phyloP scores from a whole-genome alignment of 306 rosid genomes.

The Castanea sativa region DNA sequence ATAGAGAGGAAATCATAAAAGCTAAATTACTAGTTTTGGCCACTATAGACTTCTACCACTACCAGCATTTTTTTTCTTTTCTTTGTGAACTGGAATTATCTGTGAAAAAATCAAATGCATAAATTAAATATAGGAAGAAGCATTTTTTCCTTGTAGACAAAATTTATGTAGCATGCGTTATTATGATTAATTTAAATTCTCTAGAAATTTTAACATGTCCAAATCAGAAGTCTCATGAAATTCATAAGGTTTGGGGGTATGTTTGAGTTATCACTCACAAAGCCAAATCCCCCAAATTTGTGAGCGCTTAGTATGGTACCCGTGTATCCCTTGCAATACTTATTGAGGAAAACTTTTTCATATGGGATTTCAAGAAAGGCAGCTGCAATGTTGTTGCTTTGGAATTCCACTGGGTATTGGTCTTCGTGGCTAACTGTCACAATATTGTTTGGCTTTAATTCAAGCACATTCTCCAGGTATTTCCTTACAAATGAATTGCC shows the following conservation, averaged over 20 bases:
- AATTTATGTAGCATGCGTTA: too few species aligned
- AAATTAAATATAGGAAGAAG: too few species aligned
- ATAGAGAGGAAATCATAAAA: too few species aligned
- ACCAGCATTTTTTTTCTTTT: too few species aligned
- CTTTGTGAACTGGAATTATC: too few species aligned
- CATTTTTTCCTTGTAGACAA: too few species aligned
- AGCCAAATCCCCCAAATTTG: constrained; percentile 62
- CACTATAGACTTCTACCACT: too few species aligned
- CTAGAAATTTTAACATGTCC: too few species aligned
- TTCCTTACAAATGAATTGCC: constrained; percentile 24
- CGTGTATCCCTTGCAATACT: constrained; percentile 43
- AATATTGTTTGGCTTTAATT: not conserved
- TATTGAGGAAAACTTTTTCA: constrained; percentile 46
- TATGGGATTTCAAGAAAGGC: constrained; percentile 57
- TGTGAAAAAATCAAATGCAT: too few species aligned
- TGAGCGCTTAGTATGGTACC: constrained; percentile 19
- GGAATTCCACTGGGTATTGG: constrained; percentile 19
- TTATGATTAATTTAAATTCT: too few species aligned
- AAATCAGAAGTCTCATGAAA: too few species aligned
- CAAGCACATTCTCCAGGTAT: constrained; percentile 24
- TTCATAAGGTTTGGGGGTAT: not conserved
- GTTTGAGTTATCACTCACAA: constrained; percentile 44
- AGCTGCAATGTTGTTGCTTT: constrained; percentile 33
- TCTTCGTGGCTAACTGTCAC: constrained; percentile 2
- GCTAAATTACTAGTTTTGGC: too few species aligned